Evolutionary conservation across 768 basidiomycete species (phyloP).

Genomic region (Floccularia luteovirens): DNA sequence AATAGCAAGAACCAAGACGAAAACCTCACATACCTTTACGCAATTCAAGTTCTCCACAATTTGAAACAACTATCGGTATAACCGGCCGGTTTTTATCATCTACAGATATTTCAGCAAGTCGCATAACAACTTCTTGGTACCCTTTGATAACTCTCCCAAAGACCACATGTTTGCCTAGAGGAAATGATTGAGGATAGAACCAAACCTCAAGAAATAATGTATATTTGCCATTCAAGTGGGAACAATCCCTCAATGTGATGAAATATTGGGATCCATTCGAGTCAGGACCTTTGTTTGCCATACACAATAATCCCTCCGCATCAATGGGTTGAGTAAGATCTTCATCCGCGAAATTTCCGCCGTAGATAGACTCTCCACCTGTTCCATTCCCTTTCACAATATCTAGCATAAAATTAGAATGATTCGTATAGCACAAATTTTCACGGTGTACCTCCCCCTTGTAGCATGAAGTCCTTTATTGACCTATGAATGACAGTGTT

Average conservation of each 20-base stretch:
- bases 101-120: slow-evolving; percentile 54
- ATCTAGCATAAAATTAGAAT: slow-evolving; percentile 42
- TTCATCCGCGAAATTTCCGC: slow-evolving; percentile 71
- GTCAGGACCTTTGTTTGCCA: slow-evolving; percentile 83
- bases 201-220: slow-evolving; percentile 11
- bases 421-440: neutral
- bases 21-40: slow-evolving; percentile 21
- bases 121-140: slow-evolving; percentile 49
- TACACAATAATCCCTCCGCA: slow-evolving; percentile 70
- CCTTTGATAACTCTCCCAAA: slow-evolving; percentile 53
- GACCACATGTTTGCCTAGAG: slow-evolving; percentile 42
- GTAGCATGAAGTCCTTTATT: slow-evolving; percentile 75
- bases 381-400: slow-evolving; percentile 75
- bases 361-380: slow-evolving; percentile 81
- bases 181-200: neutral
- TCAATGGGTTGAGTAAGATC: slow-evolving; percentile 59
- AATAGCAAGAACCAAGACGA: neutral
- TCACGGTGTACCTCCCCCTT: slow-evolving; percentile 69
- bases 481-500: slow-evolving; percentile 71
- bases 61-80: slow-evolving; percentile 57
- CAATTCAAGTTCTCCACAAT: slow-evolving; percentile 82
- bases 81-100: slow-evolving; percentile 73
- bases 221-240: slow-evolving; percentile 61
- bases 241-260: slow-evolving; percentile 68
- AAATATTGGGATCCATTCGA: slow-evolving; percentile 90